Percentiles rank a stretch among this genome's conserved stretches.
Conservation (phyloP, 495 filamentous ascomycete genomes). For the Delitschia confertaspora region DNA sequence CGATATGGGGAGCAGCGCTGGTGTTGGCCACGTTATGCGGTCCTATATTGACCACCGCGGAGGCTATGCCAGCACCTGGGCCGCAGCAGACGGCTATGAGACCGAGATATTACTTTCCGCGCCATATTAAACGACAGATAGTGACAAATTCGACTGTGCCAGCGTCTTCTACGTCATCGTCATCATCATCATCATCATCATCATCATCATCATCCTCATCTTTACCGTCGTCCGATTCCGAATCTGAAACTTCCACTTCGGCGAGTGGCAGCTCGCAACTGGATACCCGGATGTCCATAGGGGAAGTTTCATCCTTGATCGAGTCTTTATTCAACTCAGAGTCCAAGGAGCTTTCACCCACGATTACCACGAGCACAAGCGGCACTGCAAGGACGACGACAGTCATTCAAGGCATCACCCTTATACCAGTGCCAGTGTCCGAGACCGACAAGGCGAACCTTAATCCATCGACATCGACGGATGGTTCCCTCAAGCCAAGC, state of each 20-base stretch:
- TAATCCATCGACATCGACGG: conserved; percentile 8
- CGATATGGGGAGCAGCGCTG: conserved; percentile 36
- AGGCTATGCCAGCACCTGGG: conserved; percentile 36
- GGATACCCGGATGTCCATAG: no score
- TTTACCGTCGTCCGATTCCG: neutral
- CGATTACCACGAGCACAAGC: conserved; percentile 1
- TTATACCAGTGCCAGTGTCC: conserved; percentile 5
- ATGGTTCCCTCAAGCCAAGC: neutral
- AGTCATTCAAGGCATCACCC: conserved; percentile 4
- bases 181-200: conserved; percentile 4
- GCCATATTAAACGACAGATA: conserved; percentile 40
- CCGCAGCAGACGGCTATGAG: conserved; percentile 32
- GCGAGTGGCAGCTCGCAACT: no score
- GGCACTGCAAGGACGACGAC: conserved; percentile 7
- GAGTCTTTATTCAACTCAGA: no score
- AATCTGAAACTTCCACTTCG: no score
- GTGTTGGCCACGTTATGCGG: conserved; percentile 32
- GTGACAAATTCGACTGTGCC: conserved; percentile 27
- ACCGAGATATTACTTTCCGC: conserved; percentile 43
- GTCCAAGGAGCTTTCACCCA: neutral
- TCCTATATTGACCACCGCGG: conserved; percentile 33
- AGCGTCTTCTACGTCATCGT: conserved; percentile 21
- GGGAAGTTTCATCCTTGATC: no score
- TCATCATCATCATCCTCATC: neutral
- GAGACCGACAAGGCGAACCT: no score